phyloP scores from a whole-genome alignment of 768 basidiomycete genomes.

The Xerocomellus amylosporus region DNA sequence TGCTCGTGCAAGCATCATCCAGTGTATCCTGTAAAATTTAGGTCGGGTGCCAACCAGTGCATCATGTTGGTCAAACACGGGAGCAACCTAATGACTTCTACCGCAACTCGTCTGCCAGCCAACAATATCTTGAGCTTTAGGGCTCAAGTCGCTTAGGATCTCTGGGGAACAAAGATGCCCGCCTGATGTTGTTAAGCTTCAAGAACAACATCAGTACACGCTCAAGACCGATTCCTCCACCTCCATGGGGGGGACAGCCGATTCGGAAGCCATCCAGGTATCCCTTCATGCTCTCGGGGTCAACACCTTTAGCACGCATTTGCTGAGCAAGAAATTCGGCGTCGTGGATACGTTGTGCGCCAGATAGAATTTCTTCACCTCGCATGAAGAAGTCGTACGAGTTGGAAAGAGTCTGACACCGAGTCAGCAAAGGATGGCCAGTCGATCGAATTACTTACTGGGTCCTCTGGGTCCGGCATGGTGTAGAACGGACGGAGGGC shows the following conservation, averaged over 20 bases:
- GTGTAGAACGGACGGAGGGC: slow-evolving; percentile 97
- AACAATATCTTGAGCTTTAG: slow-evolving; percentile 33
- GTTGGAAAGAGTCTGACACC: slow-evolving; percentile 77
- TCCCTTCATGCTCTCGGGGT: slow-evolving; percentile 86
- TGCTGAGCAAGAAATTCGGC: slow-evolving; percentile 74
- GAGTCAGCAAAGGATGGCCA: slow-evolving; percentile 1
- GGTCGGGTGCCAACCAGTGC: slow-evolving; percentile 4
- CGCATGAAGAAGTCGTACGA: slow-evolving; percentile 99
- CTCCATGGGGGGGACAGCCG: slow-evolving; percentile 95
- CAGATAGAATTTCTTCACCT: slow-evolving; percentile 97
- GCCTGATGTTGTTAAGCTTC: slow-evolving; percentile 92
- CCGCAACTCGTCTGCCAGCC: neutral
- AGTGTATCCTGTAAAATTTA: slow-evolving; percentile 21
- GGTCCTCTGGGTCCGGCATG: slow-evolving; percentile 93
- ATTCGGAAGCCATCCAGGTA: slow-evolving; percentile 95
- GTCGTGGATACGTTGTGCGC: slow-evolving; percentile 97
- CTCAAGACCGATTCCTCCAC: slow-evolving; percentile 93
- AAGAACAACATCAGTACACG: slow-evolving; percentile 97
- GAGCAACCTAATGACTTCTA: neutral
- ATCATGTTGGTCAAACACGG: slow-evolving; percentile 1
- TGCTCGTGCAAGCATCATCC: slow-evolving; percentile 14
- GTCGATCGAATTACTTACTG: slow-evolving; percentile 46
- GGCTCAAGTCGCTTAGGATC: slow-evolving; percentile 95
- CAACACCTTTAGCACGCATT: slow-evolving; percentile 85
- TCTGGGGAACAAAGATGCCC: slow-evolving; percentile 92